Evolutionary conservation across 768 basidiomycete genomes (phyloP), one percentile per base, ranked within the genome.

Genomic region (Gloeostereum incarnatum): DNA sequence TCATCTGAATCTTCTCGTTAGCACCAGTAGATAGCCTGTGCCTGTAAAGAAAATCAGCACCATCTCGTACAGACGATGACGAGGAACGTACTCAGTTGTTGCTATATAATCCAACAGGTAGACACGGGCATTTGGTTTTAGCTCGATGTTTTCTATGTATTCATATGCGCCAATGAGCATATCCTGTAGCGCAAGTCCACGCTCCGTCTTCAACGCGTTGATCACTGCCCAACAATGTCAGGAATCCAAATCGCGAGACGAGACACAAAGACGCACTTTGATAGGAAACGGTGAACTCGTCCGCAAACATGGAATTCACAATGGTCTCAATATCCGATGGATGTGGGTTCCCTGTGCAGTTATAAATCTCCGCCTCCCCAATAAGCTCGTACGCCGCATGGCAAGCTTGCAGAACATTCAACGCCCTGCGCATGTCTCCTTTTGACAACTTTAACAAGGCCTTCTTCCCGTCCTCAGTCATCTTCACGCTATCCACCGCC

Each of bases 341-440:
- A 55, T 97, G 92, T 14, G 96, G 96, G 48, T 81, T 93, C 27
- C 96, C 96, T 0, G 96, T 98, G 57, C 94, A 98, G 47, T 84
- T 89, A 58, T 98, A 99, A 17, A 99, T 78, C 45, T 96, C 91
- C 0, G 78, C 77, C 61, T 97, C 93, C 40, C 87, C 85, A 22
- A 81, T 78, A 7, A 73, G 57, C 30, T 93, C 89, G 55, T 97
- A 99, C 3, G 94, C 96, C 11, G 96, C 93, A 56, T 98, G 91
- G 52, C 96, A 99, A 0, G 96, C 96, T 63, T 99, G 96, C 14
- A 99, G 67, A 20, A 99, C 84, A 53, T 96, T 98, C 13, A 99
- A 67, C 2, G 93, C 96, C 43, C 96, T 68, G 43, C 96, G 78
- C 96, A 99, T 99, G 58, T 99, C 96, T 22, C 96, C 96, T 49